Evolutionary conservation across 768 basidiomycete species (phyloP).

Genomic region (Imleria badia): DNA sequence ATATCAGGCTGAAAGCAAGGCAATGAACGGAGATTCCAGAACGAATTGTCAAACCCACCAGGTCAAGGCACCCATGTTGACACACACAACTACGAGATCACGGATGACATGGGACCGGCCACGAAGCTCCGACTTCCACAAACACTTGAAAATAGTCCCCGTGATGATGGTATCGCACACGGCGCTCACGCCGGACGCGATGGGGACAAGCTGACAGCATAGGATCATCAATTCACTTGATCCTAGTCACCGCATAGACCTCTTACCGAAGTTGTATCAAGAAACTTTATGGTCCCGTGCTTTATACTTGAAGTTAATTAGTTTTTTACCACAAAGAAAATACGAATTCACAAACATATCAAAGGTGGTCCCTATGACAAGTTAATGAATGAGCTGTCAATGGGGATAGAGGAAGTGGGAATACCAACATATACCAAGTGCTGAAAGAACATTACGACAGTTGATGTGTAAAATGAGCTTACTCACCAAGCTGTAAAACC

Average conservation of each 20-base stretch:
- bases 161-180: conserved; percentile 16
- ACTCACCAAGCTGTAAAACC: conserved; percentile 4
- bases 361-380: not conserved
- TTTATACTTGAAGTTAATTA: not conserved
- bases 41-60: not conserved
- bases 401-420: not conserved
- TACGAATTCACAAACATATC: conserved; percentile 2
- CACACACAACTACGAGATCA: conserved; percentile 8
- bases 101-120: conserved; percentile 1
- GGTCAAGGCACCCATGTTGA: conserved; percentile 17
- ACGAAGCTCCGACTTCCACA: conserved; percentile 14
- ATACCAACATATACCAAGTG: conserved; percentile 9
- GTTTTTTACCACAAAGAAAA: not conserved
- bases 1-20: conserved; percentile 6
- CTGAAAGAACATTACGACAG: not conserved
- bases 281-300: conserved; percentile 1
- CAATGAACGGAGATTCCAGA: not conserved
- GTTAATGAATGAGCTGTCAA: not conserved
- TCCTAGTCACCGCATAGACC: no score
- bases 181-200: conserved; percentile 1
- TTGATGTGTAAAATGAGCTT: no score
- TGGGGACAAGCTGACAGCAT: conserved; percentile 6
- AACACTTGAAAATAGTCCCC: conserved; percentile 2
- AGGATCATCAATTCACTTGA: not conserved
- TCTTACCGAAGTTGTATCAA: conserved; percentile 8